These are phyloP conservation scores for Aspergillus haitiensis DNA, from an alignment of 495 filamentous ascomycete genomes.

Conservation along the genomic window DNA sequence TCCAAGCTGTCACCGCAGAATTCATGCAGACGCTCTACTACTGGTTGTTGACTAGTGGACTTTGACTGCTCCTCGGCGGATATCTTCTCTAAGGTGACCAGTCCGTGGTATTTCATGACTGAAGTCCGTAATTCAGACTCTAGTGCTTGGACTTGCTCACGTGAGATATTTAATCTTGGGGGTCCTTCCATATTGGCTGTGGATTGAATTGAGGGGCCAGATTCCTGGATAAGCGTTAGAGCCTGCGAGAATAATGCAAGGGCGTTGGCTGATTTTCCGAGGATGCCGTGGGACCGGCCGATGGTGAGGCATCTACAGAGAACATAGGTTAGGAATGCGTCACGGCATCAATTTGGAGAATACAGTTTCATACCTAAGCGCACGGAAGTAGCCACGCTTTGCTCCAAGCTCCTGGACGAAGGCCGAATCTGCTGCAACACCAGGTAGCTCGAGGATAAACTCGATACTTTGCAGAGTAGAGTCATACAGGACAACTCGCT, in stretches of 20 bases:
- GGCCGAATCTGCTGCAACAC: conserved; percentile 79
- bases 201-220: conserved; percentile 38
- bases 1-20: conserved; percentile 69
- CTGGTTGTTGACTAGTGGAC: conserved; percentile 42
- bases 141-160: conserved; percentile 55
- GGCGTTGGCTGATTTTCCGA: conserved; percentile 71
- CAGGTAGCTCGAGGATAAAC: conserved; percentile 83
- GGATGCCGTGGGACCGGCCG: conserved; percentile 77
- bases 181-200: conserved; percentile 35
- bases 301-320: conserved; percentile 73
- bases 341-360: neutral
- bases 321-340: conserved; percentile 14
- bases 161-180: conserved; percentile 61
- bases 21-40: conserved; percentile 71
- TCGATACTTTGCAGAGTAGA: conserved; percentile 86
- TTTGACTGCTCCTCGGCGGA: conserved; percentile 33
- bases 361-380: conserved; percentile 65
- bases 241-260: conserved; percentile 80
- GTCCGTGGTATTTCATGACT: conserved; percentile 73
- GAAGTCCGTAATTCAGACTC: conserved; percentile 61
- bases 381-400: conserved; percentile 80
- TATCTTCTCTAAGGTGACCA: conserved; percentile 75
- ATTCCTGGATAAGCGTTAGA: conserved; percentile 49
- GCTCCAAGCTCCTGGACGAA: conserved; percentile 75
- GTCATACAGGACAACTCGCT: conserved; percentile 90